Conservation (phyloP, 352 stramenopile genomes). For the Pythium coloratum region DNA sequence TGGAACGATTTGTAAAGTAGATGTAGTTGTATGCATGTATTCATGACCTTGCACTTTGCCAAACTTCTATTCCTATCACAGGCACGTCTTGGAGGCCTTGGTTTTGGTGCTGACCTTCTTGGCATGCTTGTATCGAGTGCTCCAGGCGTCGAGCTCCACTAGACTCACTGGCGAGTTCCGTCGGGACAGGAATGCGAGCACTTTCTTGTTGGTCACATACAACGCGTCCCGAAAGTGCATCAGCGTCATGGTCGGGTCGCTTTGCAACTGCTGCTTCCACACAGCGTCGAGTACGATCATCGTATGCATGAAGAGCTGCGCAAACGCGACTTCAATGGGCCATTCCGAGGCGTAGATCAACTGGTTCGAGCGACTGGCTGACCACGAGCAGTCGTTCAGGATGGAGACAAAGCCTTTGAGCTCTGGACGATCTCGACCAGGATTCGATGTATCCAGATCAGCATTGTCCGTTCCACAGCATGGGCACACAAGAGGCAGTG, state of each 20-base stretch:
- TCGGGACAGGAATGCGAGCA: conserved; percentile 52
- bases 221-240: conserved; percentile 68
- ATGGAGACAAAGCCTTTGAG: conserved; percentile 52
- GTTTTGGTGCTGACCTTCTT: conserved; percentile 1
- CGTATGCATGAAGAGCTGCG: conserved; percentile 60
- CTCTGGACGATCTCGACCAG: conserved; percentile 52
- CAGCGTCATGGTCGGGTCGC: conserved; percentile 50
- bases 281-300: conserved; percentile 61
- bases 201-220: conserved; percentile 44
- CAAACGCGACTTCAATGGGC: conserved; percentile 52
- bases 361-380: conserved; percentile 35
- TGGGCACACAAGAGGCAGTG: conserved; percentile 57
- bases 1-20: conserved; percentile 58
- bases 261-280: conserved; percentile 54
- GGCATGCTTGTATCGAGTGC: conserved; percentile 33
- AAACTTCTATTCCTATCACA: conserved; percentile 4
- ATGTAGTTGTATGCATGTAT: not conserved
- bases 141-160: conserved; percentile 49
- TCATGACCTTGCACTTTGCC: not conserved
- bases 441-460: conserved; percentile 54
- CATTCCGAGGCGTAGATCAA: conserved; percentile 36
- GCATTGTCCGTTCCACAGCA: conserved; percentile 71
- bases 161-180: conserved; percentile 46
- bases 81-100: conserved; percentile 16
- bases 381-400: conserved; percentile 45